Base-by-base conservation (phyloP, 768 basidiomycete species). In the Leccinum ochraceum region DNA sequence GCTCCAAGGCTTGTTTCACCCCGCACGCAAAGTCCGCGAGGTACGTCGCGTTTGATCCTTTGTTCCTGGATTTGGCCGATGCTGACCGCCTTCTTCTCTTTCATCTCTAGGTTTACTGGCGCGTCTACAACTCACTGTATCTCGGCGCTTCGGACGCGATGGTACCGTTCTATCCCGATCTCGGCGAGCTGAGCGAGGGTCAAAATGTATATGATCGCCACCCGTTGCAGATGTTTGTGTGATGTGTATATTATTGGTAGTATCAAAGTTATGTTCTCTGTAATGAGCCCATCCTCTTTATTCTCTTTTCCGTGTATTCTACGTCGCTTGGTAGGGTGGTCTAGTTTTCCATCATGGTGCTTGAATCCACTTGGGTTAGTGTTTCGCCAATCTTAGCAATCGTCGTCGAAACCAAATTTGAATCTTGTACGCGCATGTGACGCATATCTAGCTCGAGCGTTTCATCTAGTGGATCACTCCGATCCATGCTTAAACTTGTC, bases 1-100 rank as follows among this genome's bases (percentile, higher is more conserved):
- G 44, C 79, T 98, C 6, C 95, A 97, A 72, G 97, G 97, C 4
- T 78, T 99, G 56, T 98, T 95, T 86, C 97, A 99, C 69, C 97
- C 97, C 1, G 95, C 97, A 4, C 81, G 97, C 60, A 95, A 96
- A 74, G 97, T 99, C 24, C 85, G 97, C 58, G 97, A 99, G 80
- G 94, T 96, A 66, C 63, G 81, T 70, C n/a, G 37, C 42, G 37
- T 16, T 55, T 22, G 14, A 51, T 54, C 1, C 3, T 51, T n/a
- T 55, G 11, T 48, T 5, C 37, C 16, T 32, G 26, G 34, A n/a
- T 44, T n/a, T 44, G 20, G 10, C 28, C 14, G 22, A 34, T 14
- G n/a, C 56, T 70, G 4, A 69, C 53, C 5, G 8, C 8, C 17
- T 17, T 22, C 13, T n/a, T 32, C 50, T 60, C 13, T 34, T 44